These are phyloP conservation scores for Hericium coralloides DNA, from an alignment of 768 basidiomycete genomes.

Conservation along the genomic window DNA sequence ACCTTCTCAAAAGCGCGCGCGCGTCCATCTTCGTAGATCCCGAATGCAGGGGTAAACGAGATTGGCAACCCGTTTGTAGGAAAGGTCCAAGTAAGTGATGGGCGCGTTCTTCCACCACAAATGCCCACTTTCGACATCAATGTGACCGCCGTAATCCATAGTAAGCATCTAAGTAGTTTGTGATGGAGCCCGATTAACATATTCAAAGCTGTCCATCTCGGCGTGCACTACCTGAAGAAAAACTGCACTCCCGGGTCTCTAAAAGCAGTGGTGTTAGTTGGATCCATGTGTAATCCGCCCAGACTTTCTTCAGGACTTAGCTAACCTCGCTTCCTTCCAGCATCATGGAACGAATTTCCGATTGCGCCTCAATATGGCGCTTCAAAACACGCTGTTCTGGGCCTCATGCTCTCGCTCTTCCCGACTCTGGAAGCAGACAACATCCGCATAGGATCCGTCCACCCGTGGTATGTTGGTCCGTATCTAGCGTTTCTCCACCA, in stretches of 20 bases:
- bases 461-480: conserved; percentile 25
- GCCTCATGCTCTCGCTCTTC: conserved; percentile 41
- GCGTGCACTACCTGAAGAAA: conserved; percentile 39
- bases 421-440: not conserved
- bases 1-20: not conserved
- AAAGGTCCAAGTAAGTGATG: conserved; percentile 17
- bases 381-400: conserved; percentile 47
- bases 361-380: conserved; percentile 36
- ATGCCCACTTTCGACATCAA: conserved; percentile 42
- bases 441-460: conserved; percentile 20
- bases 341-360: conserved; percentile 42
- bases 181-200: not conserved
- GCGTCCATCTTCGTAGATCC: conserved; percentile 23
- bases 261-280: conserved; percentile 43
- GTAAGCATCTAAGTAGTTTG: conserved; percentile 22
- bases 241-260: conserved; percentile 27
- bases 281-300: conserved; percentile 37
- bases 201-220: conserved; percentile 36
- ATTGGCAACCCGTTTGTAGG: conserved; percentile 14
- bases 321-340: conserved; percentile 17
- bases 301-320: not conserved
- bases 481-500: not conserved
- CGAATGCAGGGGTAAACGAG: conserved; percentile 43
- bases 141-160: conserved; percentile 37
- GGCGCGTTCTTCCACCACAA: conserved; percentile 35